Evolutionary conservation across 192 early-diverging fungal species (phyloP).

Genomic region (Umbelopsis sp.): DNA sequence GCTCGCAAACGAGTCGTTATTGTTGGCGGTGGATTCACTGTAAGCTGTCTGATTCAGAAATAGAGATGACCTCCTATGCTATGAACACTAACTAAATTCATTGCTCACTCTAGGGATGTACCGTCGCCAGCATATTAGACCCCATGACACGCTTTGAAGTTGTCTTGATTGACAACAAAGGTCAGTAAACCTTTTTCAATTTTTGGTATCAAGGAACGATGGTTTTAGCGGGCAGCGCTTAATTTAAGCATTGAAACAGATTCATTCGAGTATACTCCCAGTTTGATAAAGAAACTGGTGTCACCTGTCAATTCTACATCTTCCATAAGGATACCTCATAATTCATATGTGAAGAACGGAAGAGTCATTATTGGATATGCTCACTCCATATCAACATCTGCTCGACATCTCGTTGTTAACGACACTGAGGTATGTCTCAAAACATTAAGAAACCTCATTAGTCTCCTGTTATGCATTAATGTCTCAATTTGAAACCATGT

Average conservation of each 20-base stretch:
- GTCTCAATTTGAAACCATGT: not conserved
- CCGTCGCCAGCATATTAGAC: conserved; percentile 39
- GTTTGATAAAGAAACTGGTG: conserved; percentile 31
- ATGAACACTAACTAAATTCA: not conserved
- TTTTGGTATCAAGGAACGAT: not conserved
- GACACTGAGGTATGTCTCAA: conserved; percentile 24
- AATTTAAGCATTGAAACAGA: too few relatives aligned
- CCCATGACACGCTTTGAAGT: conserved; percentile 41
- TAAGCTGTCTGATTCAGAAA: conserved; percentile 1
- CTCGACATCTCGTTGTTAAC: conserved; percentile 20
- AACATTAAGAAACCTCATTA: not conserved
- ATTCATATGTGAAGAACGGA: conserved; percentile 40
- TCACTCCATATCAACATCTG: conserved; percentile 22
- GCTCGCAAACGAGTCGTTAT: conserved; percentile 37
- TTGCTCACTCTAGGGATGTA: conserved; percentile 33
- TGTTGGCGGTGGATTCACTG: conserved; percentile 44
- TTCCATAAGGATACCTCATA: conserved; percentile 35
- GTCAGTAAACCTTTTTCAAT: not conserved
- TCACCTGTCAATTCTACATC: conserved; percentile 24
- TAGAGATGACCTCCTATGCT: not conserved
- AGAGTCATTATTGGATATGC: conserved; percentile 36
- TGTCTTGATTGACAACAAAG: conserved; percentile 40
- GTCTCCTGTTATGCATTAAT: not conserved
- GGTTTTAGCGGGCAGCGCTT: too few relatives aligned
- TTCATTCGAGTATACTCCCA: conserved; percentile 43